A percentile compares a stretch with the other conserved stretches of the same genome.
These are phyloP conservation scores for Xanthoconium purpureum DNA, from an alignment of 768 basidiomycete species.

Conservation along the genomic window DNA sequence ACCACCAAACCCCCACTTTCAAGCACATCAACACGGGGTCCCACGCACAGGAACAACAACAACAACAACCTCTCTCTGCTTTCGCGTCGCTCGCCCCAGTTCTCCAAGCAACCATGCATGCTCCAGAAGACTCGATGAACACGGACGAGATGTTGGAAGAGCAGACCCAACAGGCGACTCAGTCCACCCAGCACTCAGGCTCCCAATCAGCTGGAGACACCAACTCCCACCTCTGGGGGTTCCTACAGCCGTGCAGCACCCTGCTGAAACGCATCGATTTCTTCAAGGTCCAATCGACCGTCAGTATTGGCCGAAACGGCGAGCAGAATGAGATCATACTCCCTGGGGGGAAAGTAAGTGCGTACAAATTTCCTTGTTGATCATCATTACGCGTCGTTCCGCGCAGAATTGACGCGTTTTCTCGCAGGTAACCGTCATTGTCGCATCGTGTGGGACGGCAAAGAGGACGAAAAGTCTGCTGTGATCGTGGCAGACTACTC, in stretches of 20 bases:
- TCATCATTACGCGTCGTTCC: conserved; percentile 11
- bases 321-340: conserved; percentile 52
- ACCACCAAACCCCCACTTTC: not conserved
- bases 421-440: conserved; percentile 39
- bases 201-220: conserved; percentile 25
- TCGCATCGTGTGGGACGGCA: conserved; percentile 36
- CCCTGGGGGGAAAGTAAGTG: conserved; percentile 73
- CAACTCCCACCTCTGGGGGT: conserved; percentile 60
- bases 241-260: conserved; percentile 60
- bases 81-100: not conserved
- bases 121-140: conserved; percentile 21
- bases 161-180: conserved; percentile 40
- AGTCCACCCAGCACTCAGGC: conserved; percentile 36
- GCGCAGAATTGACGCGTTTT: conserved; percentile 26
- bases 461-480: conserved; percentile 29
- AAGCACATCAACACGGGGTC: not conserved
- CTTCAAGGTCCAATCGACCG: conserved; percentile 47
- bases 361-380: conserved; percentile 24
- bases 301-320: conserved; percentile 53
- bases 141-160: conserved; percentile 30
- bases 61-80: not conserved
- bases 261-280: conserved; percentile 58
- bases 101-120: conserved; percentile 14
- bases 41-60: not conserved
- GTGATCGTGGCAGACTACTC: conserved; percentile 36